These are phyloP conservation scores for Carex scoparia DNA, from an alignment of 176 grass and related monocot genomes.

Conservation along the genomic window DNA sequence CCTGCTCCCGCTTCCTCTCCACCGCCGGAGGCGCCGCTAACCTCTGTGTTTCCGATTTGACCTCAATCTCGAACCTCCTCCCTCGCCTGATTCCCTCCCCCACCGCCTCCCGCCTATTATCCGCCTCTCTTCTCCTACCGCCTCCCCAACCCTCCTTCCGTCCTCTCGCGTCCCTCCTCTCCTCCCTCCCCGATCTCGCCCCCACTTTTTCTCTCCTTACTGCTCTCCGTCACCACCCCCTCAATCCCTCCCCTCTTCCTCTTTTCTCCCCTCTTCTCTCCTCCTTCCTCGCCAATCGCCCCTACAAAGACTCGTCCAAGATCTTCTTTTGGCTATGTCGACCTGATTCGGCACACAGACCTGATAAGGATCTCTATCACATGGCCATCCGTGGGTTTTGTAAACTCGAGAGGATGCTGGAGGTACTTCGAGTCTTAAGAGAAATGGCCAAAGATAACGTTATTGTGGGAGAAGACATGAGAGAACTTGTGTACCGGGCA, in stretches of 20 bases:
- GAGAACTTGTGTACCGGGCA: conserved; percentile 1
- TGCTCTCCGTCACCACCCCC: conserved; percentile 33
- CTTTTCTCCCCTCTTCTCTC: conserved; percentile 34
- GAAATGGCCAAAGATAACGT: conserved; percentile 17
- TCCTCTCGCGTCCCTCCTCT: conserved; percentile 10
- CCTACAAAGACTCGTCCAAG: conserved; percentile 28
- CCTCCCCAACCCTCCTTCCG: conserved; percentile 20
- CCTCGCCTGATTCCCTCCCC: conserved; percentile 21
- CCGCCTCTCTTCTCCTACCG: neutral
- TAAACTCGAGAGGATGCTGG: neutral
- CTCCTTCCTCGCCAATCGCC: conserved; percentile 17
- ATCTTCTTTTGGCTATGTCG: conserved; percentile 34
- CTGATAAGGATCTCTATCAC: conserved; percentile 9
- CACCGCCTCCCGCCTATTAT: neutral
- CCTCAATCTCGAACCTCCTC: conserved; percentile 12
- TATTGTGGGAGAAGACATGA: conserved; percentile 2
- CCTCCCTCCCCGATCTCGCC: conserved; percentile 29
- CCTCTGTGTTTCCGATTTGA: neutral
- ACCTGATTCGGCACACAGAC: conserved; percentile 22
- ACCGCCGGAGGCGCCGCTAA: neutral
- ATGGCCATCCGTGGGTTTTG: neutral
- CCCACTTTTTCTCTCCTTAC: conserved; percentile 31
- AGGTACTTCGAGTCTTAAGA: neutral
- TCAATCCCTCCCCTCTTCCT: conserved; percentile 31
- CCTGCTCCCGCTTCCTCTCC: neutral